These are phyloP conservation scores for Trametes polyzona DNA, from an alignment of 1,284 basidiomycete genomes.

Conservation along the genomic window DNA sequence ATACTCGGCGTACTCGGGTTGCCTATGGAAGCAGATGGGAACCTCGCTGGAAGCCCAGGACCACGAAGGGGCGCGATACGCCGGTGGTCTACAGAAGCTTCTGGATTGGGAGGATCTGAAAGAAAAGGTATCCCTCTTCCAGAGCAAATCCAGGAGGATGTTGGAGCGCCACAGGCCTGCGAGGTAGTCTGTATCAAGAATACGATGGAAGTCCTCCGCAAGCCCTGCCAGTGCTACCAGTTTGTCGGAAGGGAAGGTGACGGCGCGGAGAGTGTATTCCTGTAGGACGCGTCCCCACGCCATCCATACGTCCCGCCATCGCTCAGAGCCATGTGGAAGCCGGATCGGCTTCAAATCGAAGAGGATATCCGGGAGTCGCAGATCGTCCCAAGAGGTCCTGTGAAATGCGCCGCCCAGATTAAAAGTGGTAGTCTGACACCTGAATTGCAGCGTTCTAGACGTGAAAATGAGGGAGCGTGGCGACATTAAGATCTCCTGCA, in stretches of 20 bases:
- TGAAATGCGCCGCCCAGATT: constrained; percentile 16
- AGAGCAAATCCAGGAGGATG: constrained; percentile 15
- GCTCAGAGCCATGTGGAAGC: not conserved
- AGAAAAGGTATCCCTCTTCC: too few species aligned
- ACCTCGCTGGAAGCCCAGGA: too few species aligned
- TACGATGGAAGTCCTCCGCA: constrained; percentile 18
- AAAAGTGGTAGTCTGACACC: constrained; percentile 12
- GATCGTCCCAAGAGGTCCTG: not conserved
- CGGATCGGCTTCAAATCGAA: constrained; percentile 3
- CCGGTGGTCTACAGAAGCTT: not conserved
- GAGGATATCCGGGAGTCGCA: constrained; percentile 13
- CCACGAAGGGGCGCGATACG: constrained; percentile 18
- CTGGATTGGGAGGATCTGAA: constrained; percentile 15
- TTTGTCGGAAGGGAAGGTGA: constrained; percentile 16
- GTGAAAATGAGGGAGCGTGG: too few species aligned
- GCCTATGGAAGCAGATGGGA: too few species aligned
- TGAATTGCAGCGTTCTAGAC: constrained; percentile 18
- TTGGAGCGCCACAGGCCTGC: constrained; percentile 17
- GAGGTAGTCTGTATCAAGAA: constrained; percentile 17
- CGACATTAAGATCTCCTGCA: constrained; percentile 17
- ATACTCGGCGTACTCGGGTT: too few species aligned
- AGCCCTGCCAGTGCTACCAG: constrained; percentile 17
- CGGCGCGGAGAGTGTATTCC: constrained; percentile 15
- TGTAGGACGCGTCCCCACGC: constrained; percentile 13
- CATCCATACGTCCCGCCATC: constrained; percentile 1